phyloP scores from a whole-genome alignment of 2,329 filamentous ascomycete genomes.

The Botrytis fragariae region DNA sequence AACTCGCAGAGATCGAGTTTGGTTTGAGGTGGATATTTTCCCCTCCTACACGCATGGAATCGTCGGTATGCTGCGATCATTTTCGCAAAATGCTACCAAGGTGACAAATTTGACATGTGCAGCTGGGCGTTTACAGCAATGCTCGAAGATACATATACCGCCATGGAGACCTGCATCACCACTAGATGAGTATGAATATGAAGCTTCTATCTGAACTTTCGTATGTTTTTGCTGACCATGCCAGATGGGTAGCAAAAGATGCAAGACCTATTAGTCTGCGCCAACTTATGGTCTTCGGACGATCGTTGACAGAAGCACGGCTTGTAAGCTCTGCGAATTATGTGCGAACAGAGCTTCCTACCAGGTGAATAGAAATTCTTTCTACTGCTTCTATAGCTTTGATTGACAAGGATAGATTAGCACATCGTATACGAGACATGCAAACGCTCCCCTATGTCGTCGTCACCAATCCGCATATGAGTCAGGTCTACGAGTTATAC shows the following conservation, averaged over 20 bases:
- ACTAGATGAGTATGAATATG: conserved; percentile 54
- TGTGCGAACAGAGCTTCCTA: conserved; percentile 90
- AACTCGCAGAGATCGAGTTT: conserved; percentile 10
- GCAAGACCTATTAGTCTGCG: conserved; percentile 93
- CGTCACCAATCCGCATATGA: conserved; percentile 91
- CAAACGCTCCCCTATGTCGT: conserved; percentile 94
- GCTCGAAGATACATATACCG: conserved; percentile 32
- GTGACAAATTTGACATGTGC: conserved; percentile 32
- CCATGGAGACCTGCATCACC: conserved; percentile 63
- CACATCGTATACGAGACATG: conserved; percentile 94
- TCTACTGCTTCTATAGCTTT: background rate
- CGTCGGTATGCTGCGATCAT: conserved; percentile 39
- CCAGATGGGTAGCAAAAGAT: conserved; percentile 88
- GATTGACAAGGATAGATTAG: conserved; percentile 57
- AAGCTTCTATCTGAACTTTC: conserved; percentile 33
- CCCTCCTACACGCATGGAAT: conserved; percentile 34
- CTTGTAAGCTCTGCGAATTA: conserved; percentile 96
- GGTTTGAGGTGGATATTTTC: conserved; percentile 7
- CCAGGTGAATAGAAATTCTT: conserved; percentile 51
- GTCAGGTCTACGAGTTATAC: conserved; percentile 94
- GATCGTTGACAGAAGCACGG: conserved; percentile 84
- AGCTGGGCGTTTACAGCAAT: conserved; percentile 15
- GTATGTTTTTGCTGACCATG: conserved; percentile 21
- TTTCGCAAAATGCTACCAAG: conserved; percentile 37
- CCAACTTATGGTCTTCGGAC: conserved; percentile 95